Evolutionary conservation across 192 early-diverging fungal species (phyloP).

Genomic region (Backusella sp.): DNA sequence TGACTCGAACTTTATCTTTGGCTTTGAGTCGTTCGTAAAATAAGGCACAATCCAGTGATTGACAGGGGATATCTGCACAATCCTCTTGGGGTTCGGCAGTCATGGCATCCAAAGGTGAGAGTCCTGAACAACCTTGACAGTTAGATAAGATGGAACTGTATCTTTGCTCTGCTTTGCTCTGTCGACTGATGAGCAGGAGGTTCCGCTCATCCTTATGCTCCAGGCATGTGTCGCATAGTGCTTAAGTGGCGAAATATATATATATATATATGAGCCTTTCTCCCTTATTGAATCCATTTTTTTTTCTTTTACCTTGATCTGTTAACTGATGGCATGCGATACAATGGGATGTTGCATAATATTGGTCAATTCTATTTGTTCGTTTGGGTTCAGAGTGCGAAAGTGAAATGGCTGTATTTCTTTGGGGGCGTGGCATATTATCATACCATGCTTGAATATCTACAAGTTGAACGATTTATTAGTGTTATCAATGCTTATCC

Average conservation of each 20-base stretch:
- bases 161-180: constrained; percentile 38
- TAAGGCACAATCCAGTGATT: constrained; percentile 62
- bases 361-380: constrained; percentile 63
- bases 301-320: constrained; percentile 34
- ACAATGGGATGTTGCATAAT: constrained; percentile 66
- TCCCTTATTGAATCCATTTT: not conserved
- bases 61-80: constrained; percentile 48
- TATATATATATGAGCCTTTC: not conserved
- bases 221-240: constrained; percentile 16
- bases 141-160: constrained; percentile 35
- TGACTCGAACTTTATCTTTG: constrained; percentile 19
- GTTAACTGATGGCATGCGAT: constrained; percentile 54
- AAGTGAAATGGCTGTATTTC: constrained; percentile 40
- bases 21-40: constrained; percentile 41
- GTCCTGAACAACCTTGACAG: constrained; percentile 53
- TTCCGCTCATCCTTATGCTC: not conserved
- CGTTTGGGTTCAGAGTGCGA: constrained; percentile 27
- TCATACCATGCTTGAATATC: constrained; percentile 72
- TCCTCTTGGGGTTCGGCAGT: constrained; percentile 8
- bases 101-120: constrained; percentile 10
- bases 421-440: constrained; percentile 65
- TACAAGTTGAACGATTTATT: not conserved
- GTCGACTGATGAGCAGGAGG: constrained; percentile 1
- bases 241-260: not conserved
- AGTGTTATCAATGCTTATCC: not conserved